These are phyloP conservation scores for Diplosphaera chodatii DNA, from an alignment of 139 green algal genomes.

Conservation along the genomic window DNA sequence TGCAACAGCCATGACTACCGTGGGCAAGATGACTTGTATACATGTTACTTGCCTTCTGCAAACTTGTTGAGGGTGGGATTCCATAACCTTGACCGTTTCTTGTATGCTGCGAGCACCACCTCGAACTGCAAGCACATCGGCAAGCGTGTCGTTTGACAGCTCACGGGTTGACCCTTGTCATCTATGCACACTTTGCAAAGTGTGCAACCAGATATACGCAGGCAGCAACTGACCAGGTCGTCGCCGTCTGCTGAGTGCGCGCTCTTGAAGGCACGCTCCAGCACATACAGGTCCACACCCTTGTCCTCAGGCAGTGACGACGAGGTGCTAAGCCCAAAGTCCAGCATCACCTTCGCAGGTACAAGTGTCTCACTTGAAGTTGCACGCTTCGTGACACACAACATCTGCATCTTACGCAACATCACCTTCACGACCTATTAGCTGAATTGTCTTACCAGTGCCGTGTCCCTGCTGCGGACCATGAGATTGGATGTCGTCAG, in stretches of 20 bases:
- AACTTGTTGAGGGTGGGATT: slow-evolving; percentile 72
- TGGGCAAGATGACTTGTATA: too few species aligned
- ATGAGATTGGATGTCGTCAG: slow-evolving; percentile 89
- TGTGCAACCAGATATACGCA: too few species aligned
- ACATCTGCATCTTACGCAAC: background rate
- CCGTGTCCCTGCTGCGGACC: slow-evolving; percentile 31
- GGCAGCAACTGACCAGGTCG: slow-evolving; percentile 28
- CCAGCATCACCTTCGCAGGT: slow-evolving; percentile 62
- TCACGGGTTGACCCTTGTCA: too few species aligned
- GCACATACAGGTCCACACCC: slow-evolving; percentile 83
- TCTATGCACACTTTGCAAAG: too few species aligned
- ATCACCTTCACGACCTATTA: background rate
- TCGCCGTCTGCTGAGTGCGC: slow-evolving; percentile 46
- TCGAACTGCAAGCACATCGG: slow-evolving; percentile 54
- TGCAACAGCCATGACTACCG: too few species aligned
- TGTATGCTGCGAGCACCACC: slow-evolving; percentile 63
- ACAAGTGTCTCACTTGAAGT: too few species aligned
- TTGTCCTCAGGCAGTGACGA: slow-evolving; percentile 70
- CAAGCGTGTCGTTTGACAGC: too few species aligned
- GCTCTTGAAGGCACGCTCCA: slow-evolving; percentile 77
- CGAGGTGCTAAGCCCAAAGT: slow-evolving; percentile 81
- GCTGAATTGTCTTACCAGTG: slow-evolving; percentile 28
- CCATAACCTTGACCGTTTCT: slow-evolving; percentile 56
- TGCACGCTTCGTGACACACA: background rate
- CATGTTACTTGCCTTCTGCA: too few species aligned